Base-by-base conservation (phyloP, 2,329 filamentous ascomycete genomes). In the Aspergillus aculeatinus region DNA sequence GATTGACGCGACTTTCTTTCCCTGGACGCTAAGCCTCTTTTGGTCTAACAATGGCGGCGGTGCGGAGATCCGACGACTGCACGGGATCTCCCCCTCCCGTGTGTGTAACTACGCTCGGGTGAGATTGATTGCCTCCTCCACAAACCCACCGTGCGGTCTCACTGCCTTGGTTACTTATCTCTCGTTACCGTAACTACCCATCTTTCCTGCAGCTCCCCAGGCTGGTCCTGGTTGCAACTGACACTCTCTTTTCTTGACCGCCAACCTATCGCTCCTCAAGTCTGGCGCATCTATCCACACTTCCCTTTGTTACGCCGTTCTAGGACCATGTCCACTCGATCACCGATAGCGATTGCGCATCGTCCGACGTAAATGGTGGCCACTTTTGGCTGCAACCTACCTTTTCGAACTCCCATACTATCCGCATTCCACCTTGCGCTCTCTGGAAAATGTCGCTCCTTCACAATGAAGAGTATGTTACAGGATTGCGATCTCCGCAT, bases 401-500 rank as follows among this genome's bases (percentile, higher is more conserved):
- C 29, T 9, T 29, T 19, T 44, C 25, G 49, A 48, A 52, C 33
- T 61, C 19, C 23, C 9, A 19, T 27, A 33, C 19, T 52, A 42
- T 5, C 10, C 29, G 7, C 14, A 33, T 57, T 31, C 14, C n/a
- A 6, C 35, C n/a, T 44, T n/a, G 19, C 47, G 35, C 33, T 19
- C 42, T 47, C 48, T 33, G 25, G 50, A 73, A 66, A 25, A 82
- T 82, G 80, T 79, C 80, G 66, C 76, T 82, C 60, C 74, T 82
- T 63, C 79, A 81, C 65, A 81, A 81, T 63, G 80, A 82, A 77
- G 80, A 82, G 80, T 82, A 76, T 58, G 79, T 74, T 33, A 33
- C 19, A 29, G 48, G 48, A 29, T 21, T 48, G 42, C 33, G 55
- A 55, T 23, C 57, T 21, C 42, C 48, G 27, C 53, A 47, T 48